Percentiles rank a stretch among this genome's conserved stretches.
Evolutionary conservation across 495 filamentous ascomycete species (phyloP).

Genomic region (Daldinia childiae): DNA sequence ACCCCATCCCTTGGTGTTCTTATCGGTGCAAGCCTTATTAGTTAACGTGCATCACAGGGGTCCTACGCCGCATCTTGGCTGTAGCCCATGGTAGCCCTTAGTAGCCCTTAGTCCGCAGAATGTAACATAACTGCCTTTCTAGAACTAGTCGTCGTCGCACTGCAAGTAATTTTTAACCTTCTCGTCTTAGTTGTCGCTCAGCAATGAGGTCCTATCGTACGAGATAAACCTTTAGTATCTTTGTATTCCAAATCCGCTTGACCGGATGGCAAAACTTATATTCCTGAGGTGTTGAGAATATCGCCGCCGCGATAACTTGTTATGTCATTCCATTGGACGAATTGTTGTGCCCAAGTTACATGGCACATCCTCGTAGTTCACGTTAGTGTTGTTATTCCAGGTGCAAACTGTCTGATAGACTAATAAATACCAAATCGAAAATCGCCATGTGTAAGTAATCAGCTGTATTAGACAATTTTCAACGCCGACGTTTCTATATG

Average conservation of each 20-base stretch:
- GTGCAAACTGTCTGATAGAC: not conserved
- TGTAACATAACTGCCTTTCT: slow-evolving; percentile 10
- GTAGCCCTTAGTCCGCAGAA: slow-evolving; percentile 16
- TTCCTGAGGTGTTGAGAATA: not conserved
- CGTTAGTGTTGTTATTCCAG: not conserved
- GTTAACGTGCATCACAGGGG: slow-evolving; percentile 32
- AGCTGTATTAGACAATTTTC: not conserved
- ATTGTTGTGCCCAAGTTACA: not conserved
- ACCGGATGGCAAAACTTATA: slow-evolving; percentile 2
- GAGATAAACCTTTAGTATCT: not conserved
- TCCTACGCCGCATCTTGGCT: slow-evolving; percentile 20
- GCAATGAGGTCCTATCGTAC: not conserved
- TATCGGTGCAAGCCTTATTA: slow-evolving; percentile 24
- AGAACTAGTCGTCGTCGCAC: slow-evolving; percentile 8
- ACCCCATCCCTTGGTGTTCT: slow-evolving; percentile 3
- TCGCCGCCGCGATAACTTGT: slow-evolving; percentile 5
- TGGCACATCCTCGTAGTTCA: not conserved
- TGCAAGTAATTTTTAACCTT: not conserved
- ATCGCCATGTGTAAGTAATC: not conserved
- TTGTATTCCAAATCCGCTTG: slow-evolving; percentile 15
- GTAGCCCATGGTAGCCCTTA: slow-evolving; percentile 1
- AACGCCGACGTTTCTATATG: not conserved
- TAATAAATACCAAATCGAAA: slow-evolving; percentile 15
- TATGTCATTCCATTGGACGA: slow-evolving; percentile 17
- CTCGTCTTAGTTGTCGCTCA: slow-evolving; percentile 8